Evolutionary conservation across 164 flowering plant genomes (phyloP).

Genomic region (Paratinospora sagittata): DNA sequence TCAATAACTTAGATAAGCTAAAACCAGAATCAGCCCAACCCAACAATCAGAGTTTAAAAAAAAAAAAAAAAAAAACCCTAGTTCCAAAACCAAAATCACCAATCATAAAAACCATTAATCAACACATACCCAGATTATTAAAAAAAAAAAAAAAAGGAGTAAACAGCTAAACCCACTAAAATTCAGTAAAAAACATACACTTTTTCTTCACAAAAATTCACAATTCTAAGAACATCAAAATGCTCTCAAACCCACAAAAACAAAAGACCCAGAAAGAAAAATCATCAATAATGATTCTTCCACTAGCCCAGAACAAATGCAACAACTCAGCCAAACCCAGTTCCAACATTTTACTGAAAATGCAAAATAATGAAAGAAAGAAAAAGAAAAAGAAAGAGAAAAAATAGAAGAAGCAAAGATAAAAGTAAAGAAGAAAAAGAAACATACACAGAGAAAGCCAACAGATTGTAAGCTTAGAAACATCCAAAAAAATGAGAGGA

Average conservation of each 20-base stretch:
- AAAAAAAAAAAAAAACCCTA: neutral
- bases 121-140: conserved; percentile 4
- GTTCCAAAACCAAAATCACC: neutral
- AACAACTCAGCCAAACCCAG: neutral
- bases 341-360: neutral
- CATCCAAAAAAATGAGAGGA: conserved; percentile 1
- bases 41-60: too few relatives aligned
- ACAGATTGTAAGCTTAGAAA: conserved; percentile 10
- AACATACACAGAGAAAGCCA: conserved; percentile 6
- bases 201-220: too few relatives aligned
- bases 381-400: neutral
- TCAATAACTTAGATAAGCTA: too few relatives aligned
- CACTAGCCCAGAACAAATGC: neutral
- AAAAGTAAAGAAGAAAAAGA: neutral
- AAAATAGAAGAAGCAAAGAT: neutral
- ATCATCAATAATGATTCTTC: neutral
- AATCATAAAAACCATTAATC: neutral
- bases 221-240: neutral
- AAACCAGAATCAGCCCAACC: too few relatives aligned
- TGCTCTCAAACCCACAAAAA: neutral
- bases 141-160: too few relatives aligned
- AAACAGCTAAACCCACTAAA: conserved; percentile 2
- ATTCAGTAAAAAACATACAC: neutral
- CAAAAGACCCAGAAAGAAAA: neutral
- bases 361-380: neutral